Evolutionary conservation across 1,284 basidiomycete species (phyloP), one percentile per base, ranked within the genome.

Genomic region (Laetiporus sulphureus): DNA sequence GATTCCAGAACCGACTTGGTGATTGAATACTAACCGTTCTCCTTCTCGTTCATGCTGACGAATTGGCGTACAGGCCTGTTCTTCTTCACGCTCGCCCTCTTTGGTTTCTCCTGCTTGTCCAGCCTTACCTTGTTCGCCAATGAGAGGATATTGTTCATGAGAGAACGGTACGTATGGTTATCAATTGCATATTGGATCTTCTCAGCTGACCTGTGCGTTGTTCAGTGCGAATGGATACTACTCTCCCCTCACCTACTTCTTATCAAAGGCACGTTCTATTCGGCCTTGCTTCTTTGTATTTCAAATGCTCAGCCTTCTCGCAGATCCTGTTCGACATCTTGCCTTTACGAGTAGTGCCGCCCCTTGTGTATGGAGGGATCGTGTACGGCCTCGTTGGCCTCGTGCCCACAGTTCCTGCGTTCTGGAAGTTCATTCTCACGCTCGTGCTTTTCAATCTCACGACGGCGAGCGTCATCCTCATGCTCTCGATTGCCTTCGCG

Each of bases 401-500:
- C 31, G 94, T 98, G 12, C 88, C 91, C 1, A 85, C 82, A 5
- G 84, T 97, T 4, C 70, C 78, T 0, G 81, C 79, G 13, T 98
- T 97, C 71, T 98, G 95, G 94, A 96, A 96, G 67, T 98, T 98
- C 69, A 83, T 97, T 67, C 79, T 99, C 51, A 87, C 83, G 2
- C 75, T 98, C 22, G 91, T 99, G 10, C 65, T 97, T 32, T 98
- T 98, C 79, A 98, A 97, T 66, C 67, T 98, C 45, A 87, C 92
- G 0, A 93, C 94, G 1, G 91, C 91, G 16, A 90, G 85, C 54
- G 86, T 94, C 34, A 87, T 98, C 29, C 69, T 99, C 5, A 79
- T 93, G 63, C 73, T 99, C 32, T 92, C 89, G 8, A 89, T 98
- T 42, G 80, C 90, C 0, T 85, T 96, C 51, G 75, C 79, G 31